A percentile compares a stretch with the other conserved stretches of the same genome.
phyloP scores from a whole-genome alignment of 108 stramenopile species.

The Bacterosira constricta region DNA sequence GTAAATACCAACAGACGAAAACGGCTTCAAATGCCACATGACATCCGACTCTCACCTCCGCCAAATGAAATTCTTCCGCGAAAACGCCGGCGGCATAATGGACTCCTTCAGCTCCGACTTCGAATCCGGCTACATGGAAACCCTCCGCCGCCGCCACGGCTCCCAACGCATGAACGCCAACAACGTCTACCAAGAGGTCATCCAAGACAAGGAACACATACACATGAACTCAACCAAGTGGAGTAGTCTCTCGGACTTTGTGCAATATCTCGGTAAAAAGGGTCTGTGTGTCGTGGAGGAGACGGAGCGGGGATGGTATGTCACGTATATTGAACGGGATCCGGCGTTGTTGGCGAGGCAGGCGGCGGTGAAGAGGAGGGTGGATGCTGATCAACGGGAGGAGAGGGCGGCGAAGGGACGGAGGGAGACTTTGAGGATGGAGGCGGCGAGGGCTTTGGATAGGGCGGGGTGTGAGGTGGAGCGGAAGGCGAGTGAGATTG shows the following conservation, averaged over 20 bases:
- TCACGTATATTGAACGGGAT: conserved; percentile 95
- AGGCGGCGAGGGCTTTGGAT: conserved; percentile 81
- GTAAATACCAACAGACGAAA: conserved; percentile 59
- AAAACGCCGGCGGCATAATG: conserved; percentile 82
- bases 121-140: conserved; percentile 86
- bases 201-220: conserved; percentile 95
- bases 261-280: conserved; percentile 95
- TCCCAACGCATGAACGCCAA: conserved; percentile 95
- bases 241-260: conserved; percentile 94
- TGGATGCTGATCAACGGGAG: conserved; percentile 64
- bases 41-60: conserved; percentile 96
- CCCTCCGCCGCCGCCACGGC: conserved; percentile 87
- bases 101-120: conserved; percentile 82
- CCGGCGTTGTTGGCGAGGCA: conserved; percentile 58
- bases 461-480: conserved; percentile 61
- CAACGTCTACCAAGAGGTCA: conserved; percentile 98
- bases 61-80: conserved; percentile 94
- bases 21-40: conserved; percentile 98
- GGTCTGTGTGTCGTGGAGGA: conserved; percentile 94
- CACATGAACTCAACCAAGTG: conserved; percentile 99
- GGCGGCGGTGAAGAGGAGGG: conserved; percentile 51
- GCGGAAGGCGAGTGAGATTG: conserved; percentile 61
- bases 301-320: conserved; percentile 97
- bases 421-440: conserved; percentile 69
- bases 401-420: conserved; percentile 50